phyloP scores from a whole-genome alignment of 805 yeast species.

The Saccharomyces jurei region DNA sequence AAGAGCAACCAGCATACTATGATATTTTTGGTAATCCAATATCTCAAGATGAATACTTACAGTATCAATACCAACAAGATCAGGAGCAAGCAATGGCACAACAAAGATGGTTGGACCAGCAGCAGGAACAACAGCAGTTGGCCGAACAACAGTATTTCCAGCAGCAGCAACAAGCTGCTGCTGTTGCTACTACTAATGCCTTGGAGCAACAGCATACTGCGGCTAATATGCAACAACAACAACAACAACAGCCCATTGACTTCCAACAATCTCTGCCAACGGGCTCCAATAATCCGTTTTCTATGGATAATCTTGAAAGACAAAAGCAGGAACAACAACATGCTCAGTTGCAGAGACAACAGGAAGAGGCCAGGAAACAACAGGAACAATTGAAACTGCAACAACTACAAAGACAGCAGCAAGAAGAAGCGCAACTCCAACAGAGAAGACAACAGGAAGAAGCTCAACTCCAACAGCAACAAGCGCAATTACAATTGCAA shows the following conservation, averaged over 20 bases:
- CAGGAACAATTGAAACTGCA: constrained; percentile 24
- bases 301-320: constrained; percentile 30
- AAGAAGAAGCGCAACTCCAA: constrained; percentile 20
- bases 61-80: constrained; percentile 15
- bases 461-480: constrained; percentile 14
- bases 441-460: constrained; percentile 19
- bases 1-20: constrained; percentile 17
- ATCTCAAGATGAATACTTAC: constrained; percentile 23
- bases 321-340: constrained; percentile 1
- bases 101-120: constrained; percentile 11
- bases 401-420: constrained; percentile 20
- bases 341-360: background rate
- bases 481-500: constrained; percentile 3
- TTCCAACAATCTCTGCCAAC: constrained; percentile 50
- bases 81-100: constrained; percentile 4
- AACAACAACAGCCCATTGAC: constrained; percentile 22
- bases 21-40: constrained; percentile 26
- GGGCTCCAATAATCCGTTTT: constrained; percentile 75
- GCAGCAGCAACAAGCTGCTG: background rate
- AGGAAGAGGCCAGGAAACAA: constrained; percentile 16
- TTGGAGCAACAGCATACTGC: background rate
- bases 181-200: background rate
- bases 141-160: background rate
- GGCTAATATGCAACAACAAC: constrained; percentile 2
- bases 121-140: constrained; percentile 7